A percentile compares a stretch with the other conserved stretches of the same genome.
Conservation (phyloP, 2,329 filamentous ascomycete genomes). For the Fusarium sp. region DNA sequence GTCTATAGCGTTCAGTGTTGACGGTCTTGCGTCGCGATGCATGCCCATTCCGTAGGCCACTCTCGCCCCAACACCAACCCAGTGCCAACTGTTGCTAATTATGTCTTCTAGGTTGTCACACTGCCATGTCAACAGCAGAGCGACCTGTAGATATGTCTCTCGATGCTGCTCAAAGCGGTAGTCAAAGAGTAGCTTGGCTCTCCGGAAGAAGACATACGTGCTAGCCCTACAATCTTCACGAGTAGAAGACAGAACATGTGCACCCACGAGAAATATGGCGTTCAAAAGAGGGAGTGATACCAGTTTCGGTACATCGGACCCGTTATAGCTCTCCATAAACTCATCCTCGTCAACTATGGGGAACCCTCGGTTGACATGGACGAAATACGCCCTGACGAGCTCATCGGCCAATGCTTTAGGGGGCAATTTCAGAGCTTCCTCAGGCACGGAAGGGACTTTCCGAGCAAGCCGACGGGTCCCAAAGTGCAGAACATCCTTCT, state of each 20-base stretch:
- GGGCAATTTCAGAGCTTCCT: slow-evolving; percentile 63
- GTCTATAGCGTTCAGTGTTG: slow-evolving; percentile 47
- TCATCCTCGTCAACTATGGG: slow-evolving; percentile 64
- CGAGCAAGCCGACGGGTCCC: slow-evolving; percentile 51
- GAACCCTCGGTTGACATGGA: slow-evolving; percentile 63
- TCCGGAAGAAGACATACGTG: slow-evolving; percentile 63
- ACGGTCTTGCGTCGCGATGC: slow-evolving; percentile 55
- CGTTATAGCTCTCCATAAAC: slow-evolving; percentile 64
- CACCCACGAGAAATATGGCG: slow-evolving; percentile 63
- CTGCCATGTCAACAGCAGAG: slow-evolving; percentile 67
- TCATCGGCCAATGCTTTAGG: slow-evolving; percentile 62
- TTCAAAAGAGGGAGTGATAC: slow-evolving; percentile 63
- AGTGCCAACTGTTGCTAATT: slow-evolving; percentile 64
- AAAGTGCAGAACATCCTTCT: slow-evolving; percentile 52
- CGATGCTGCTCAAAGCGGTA: slow-evolving; percentile 65
- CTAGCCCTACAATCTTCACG: slow-evolving; percentile 55
- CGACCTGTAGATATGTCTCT: slow-evolving; percentile 65
- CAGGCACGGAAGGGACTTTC: slow-evolving; percentile 55
- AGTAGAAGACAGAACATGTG: slow-evolving; percentile 59
- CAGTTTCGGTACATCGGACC: slow-evolving; percentile 58
- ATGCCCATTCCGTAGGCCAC: slow-evolving; percentile 67
- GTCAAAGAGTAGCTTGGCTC: slow-evolving; percentile 66
- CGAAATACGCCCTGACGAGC: slow-evolving; percentile 64
- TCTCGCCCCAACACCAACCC: slow-evolving; percentile 65
- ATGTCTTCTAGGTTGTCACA: slow-evolving; percentile 67